phyloP scores from a whole-genome alignment of 108 stramenopile genomes.

The Discostella stelligeroides region DNA sequence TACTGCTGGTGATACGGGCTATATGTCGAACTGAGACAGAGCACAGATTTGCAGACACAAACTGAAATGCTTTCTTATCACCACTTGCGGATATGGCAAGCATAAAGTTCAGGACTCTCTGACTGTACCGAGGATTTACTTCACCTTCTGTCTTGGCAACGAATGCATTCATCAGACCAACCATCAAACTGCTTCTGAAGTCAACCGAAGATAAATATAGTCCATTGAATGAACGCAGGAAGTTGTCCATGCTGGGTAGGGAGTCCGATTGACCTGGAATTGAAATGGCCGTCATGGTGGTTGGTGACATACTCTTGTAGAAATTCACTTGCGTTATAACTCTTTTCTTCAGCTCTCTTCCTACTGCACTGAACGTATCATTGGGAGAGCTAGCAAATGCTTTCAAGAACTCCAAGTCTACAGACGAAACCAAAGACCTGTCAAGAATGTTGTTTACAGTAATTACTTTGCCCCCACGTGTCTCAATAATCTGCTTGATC shows the following conservation, averaged over 20 bases:
- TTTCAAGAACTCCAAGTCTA: no score
- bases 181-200: not conserved
- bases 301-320: no score
- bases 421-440: no score
- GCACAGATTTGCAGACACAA: slow-evolving; percentile 5
- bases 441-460: no score
- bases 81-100: not conserved
- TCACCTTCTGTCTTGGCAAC: not conserved
- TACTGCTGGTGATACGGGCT: not conserved
- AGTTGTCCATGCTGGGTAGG: slow-evolving; percentile 1
- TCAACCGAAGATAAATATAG: not conserved
- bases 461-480: no score
- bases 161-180: not conserved
- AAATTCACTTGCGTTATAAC: no score
- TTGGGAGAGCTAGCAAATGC: no score
- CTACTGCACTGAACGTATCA: no score
- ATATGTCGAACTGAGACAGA: not conserved
- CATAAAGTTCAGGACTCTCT: not conserved
- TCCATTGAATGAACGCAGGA: not conserved
- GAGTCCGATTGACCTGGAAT: not conserved
- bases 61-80: not conserved
- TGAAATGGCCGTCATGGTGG: not conserved
- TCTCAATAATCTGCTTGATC: no score
- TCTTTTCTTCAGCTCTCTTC: no score
- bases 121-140: not conserved